Conservation (phyloP, 306 rosid species). For the Amphicarpaea edgeworthii region DNA sequence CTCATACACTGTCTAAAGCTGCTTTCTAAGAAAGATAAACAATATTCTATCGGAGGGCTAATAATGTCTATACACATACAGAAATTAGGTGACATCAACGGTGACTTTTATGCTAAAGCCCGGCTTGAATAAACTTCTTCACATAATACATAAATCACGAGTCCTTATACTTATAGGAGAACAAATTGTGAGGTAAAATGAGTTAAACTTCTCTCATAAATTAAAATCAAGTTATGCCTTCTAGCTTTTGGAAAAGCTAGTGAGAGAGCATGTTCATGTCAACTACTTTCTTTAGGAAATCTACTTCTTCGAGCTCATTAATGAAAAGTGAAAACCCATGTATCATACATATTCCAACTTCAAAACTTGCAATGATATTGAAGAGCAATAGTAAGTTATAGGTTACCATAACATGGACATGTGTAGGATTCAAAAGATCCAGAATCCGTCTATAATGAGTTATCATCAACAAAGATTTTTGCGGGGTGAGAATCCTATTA, state of each 20-base stretch:
- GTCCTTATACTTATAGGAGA: neutral
- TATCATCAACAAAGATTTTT: constrained; percentile 81
- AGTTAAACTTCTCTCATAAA: neutral
- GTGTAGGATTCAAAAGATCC: constrained; percentile 77
- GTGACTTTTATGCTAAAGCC: neutral
- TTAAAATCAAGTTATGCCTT: neutral
- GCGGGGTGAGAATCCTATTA: constrained; percentile 68
- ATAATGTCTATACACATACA: constrained; percentile 16
- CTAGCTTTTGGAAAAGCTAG: neutral
- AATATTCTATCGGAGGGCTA: constrained; percentile 6
- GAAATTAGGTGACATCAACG: neutral
- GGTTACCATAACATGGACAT: constrained; percentile 89
- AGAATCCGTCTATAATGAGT: constrained; percentile 88
- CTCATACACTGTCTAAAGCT: neutral
- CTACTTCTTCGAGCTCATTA: neutral
- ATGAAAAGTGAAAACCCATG: constrained; percentile 19
- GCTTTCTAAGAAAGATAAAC: constrained; percentile 20
- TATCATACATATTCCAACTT: constrained; percentile 11
- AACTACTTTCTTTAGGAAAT: constrained; percentile 20
- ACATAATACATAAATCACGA: neutral
- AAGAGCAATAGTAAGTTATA: constrained; percentile 24
- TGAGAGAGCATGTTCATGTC: neutral
- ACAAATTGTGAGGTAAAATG: neutral
- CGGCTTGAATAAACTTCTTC: neutral
- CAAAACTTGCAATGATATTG: constrained; percentile 23